A percentile compares a stretch with the other conserved stretches of the same genome.
These are phyloP conservation scores for Monocercomonoides exilis DNA, from an alignment of 78 protist species.

Conservation along the genomic window DNA sequence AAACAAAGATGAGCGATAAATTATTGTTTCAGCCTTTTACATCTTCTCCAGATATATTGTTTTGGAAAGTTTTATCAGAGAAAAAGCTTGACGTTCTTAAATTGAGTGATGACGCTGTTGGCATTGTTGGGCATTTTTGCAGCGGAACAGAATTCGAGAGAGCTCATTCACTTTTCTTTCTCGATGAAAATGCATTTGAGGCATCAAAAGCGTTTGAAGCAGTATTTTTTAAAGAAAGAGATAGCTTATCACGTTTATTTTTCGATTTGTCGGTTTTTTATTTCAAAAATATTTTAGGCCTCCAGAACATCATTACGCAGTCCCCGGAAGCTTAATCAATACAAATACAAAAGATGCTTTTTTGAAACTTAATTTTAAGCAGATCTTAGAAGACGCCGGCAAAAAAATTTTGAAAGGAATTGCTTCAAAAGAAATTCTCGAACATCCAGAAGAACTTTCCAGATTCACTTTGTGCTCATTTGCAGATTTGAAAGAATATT, in stretches of 20 bases:
- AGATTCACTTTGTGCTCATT: conserved; percentile 55
- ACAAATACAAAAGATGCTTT: conserved; percentile 38
- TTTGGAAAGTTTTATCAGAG: background rate
- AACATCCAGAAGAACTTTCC: conserved; percentile 31
- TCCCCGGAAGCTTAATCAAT: conserved; percentile 25
- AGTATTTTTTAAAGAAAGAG: too few relatives aligned
- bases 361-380: conserved; percentile 1
- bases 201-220: too few relatives aligned
- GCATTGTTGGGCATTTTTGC: background rate
- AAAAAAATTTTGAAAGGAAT: conserved; percentile 42
- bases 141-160: background rate
- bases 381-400: background rate
- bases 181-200: background rate
- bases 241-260: too few relatives aligned
- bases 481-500: conserved; percentile 73
- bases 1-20: too few relatives aligned
- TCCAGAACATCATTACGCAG: background rate
- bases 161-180: background rate
- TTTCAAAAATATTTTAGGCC: too few relatives aligned
- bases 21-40: background rate
- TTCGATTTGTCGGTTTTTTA: too few relatives aligned
- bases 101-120: background rate
- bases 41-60: background rate
- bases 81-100: background rate
- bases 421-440: conserved; percentile 37